Conservation (phyloP, 805 yeast genomes). For the Saturnispora dispora region DNA sequence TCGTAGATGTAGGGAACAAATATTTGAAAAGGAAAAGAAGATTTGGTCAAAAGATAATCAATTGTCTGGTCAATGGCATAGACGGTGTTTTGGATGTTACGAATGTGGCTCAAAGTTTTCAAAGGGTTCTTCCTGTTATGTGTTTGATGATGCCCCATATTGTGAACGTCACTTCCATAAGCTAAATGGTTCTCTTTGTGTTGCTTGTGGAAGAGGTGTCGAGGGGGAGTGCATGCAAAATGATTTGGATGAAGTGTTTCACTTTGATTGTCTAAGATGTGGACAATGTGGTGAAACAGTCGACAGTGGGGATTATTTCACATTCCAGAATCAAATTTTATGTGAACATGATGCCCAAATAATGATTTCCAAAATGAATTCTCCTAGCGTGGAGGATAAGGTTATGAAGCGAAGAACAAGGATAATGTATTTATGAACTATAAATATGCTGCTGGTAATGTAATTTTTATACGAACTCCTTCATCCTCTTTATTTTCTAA, state of each 20-base stretch:
- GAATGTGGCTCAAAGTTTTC: conserved; percentile 50
- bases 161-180: conserved; percentile 73
- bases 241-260: conserved; percentile 64
- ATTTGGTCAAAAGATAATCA: conserved; percentile 83
- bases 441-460: conserved; percentile 14
- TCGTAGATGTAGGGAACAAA: conserved; percentile 54
- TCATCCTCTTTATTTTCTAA: conserved; percentile 16
- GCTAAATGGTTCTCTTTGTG: conserved; percentile 67
- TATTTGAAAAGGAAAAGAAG: conserved; percentile 44
- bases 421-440: conserved; percentile 21
- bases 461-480: conserved; percentile 21
- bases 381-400: conserved; percentile 11
- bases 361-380: conserved; percentile 12
- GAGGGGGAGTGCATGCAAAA: conserved; percentile 88
- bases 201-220: conserved; percentile 61
- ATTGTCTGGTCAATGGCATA: conserved; percentile 89
- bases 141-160: conserved; percentile 67
- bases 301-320: conserved; percentile 41
- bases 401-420: conserved; percentile 28
- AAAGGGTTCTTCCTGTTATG: conserved; percentile 63
- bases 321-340: conserved; percentile 37
- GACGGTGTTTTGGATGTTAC: conserved; percentile 71
- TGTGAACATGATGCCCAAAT: conserved; percentile 39
- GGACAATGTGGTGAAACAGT: conserved; percentile 45
- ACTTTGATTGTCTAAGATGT: conserved; percentile 65